Conservation (phyloP, 2,329 filamentous ascomycete genomes). For the Colletotrichum ledebouriae region DNA sequence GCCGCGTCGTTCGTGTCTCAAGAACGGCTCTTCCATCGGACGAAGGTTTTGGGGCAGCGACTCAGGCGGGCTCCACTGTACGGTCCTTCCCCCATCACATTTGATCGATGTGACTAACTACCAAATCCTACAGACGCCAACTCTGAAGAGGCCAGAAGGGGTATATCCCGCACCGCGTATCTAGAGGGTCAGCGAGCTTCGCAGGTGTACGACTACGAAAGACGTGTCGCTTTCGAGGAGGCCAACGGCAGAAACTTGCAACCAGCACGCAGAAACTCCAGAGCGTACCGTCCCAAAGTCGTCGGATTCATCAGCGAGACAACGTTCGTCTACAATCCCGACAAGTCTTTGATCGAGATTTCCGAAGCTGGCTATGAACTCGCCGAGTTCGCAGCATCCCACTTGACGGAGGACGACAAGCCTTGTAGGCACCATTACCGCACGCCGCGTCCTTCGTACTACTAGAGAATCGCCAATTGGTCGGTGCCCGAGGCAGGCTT, state of each 20-base stretch:
- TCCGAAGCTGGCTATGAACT: not conserved
- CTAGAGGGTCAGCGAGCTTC: not conserved
- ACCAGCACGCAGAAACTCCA: not conserved
- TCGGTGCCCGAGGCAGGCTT: not conserved
- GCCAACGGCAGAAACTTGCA: not conserved
- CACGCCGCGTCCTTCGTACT: not conserved
- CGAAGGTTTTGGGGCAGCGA: not conserved
- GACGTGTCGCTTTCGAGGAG: not conserved
- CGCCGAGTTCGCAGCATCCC: not conserved
- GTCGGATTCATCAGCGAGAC: conserved; percentile 6
- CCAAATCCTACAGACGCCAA: not conserved
- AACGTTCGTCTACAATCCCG: conserved; percentile 1
- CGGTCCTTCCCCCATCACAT: rapidly evolving
- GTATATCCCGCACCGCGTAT: not conserved
- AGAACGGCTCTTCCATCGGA: not conserved
- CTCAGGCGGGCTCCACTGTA: not conserved
- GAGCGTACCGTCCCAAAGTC: no score
- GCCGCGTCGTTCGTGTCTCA: not conserved
- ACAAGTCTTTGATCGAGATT: not conserved
- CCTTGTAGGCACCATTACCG: not conserved
- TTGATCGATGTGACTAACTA: not conserved
- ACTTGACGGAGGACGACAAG: not conserved
- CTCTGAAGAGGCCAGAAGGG: not conserved
- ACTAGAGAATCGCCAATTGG: not conserved
- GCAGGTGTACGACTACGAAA: not conserved